Percentiles rank a stretch among this genome's conserved stretches.
Evolutionary conservation across 2,329 filamentous ascomycete species (phyloP).

Genomic region (Penicillium palitans): DNA sequence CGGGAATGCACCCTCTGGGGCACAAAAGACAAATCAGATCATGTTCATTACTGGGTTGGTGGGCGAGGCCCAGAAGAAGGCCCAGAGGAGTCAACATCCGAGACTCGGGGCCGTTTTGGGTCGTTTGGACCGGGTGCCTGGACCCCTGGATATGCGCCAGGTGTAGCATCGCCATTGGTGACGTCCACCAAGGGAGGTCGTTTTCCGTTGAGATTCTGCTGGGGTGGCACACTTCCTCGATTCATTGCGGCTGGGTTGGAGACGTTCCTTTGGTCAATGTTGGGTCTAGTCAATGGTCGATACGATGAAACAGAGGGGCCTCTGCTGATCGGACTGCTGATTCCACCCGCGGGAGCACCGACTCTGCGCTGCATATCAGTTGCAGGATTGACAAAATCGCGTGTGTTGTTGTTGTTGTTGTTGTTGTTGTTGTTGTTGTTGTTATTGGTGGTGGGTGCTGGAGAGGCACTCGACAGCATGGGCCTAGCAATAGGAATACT

Average conservation of each 20-base stretch:
- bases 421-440: conserved; percentile 32
- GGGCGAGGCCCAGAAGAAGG: conserved; percentile 13
- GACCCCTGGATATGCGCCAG: conserved; percentile 24
- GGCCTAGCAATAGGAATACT: conserved; percentile 68
- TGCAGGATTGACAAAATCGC: conserved; percentile 40
- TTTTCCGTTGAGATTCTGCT: conserved; percentile 41
- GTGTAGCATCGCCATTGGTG: conserved; percentile 39
- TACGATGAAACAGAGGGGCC: conserved; percentile 43
- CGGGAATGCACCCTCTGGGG: neutral
- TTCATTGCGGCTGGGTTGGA: conserved; percentile 21
- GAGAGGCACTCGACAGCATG: conserved; percentile 34
- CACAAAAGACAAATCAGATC: neutral
- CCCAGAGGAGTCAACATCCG: conserved; percentile 17
- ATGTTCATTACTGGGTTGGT: conserved; percentile 5
- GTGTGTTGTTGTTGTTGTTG: conserved; percentile 30
- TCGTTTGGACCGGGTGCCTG: conserved; percentile 30
- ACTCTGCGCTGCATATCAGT: conserved; percentile 38
- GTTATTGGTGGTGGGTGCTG: conserved; percentile 27
- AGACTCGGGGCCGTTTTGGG: conserved; percentile 35
- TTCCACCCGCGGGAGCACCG: conserved; percentile 34
- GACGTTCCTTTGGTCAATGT: conserved; percentile 30
- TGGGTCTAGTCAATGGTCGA: conserved; percentile 48
- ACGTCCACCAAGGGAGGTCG: conserved; percentile 48
- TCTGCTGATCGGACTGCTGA: conserved; percentile 36
- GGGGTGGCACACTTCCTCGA: conserved; percentile 24